These are phyloP conservation scores for Globisporangium acanthophoron DNA, from an alignment of 352 stramenopile species.

Conservation along the genomic window DNA sequence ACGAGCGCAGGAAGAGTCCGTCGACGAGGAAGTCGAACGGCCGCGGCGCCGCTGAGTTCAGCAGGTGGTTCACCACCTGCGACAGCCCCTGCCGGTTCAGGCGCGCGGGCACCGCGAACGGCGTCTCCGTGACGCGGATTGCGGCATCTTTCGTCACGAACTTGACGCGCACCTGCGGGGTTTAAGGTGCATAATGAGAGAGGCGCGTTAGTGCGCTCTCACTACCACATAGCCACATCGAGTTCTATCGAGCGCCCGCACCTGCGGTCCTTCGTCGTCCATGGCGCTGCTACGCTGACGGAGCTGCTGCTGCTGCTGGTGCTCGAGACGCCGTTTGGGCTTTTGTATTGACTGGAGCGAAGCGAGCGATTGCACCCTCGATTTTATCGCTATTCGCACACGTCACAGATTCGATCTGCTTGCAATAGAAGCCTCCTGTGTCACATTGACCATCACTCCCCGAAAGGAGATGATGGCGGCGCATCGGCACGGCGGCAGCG, in stretches of 20 bases:
- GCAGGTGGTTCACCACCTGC: conserved; percentile 87
- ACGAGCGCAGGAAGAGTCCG: conserved; percentile 64
- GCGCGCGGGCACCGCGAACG: conserved; percentile 80
- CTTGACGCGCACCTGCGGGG: conserved; percentile 75
- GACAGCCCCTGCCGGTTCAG: conserved; percentile 79
- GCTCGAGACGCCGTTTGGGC: neutral
- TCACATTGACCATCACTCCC: neutral
- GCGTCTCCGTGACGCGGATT: conserved; percentile 87
- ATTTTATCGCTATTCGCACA: neutral
- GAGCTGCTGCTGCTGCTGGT: neutral
- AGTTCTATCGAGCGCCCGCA: conserved; percentile 2
- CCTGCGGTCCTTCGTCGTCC: conserved; percentile 34
- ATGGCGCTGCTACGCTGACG: conserved; percentile 3
- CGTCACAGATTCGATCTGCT: neutral
- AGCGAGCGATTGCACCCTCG: neutral
- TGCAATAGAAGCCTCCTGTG: neutral
- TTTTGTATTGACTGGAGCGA: neutral
- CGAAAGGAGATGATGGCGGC: neutral
- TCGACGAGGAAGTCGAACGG: conserved; percentile 88
- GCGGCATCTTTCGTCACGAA: conserved; percentile 87
- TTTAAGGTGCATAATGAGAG: neutral
- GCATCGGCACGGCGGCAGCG: conserved; percentile 11
- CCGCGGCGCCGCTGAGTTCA: conserved; percentile 46
- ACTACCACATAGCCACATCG: neutral
- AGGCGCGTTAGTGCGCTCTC: neutral